A percentile compares a stretch with the other conserved stretches of the same genome.
These are phyloP conservation scores for Mycena metata DNA, from an alignment of 768 basidiomycete species.

Conservation along the genomic window DNA sequence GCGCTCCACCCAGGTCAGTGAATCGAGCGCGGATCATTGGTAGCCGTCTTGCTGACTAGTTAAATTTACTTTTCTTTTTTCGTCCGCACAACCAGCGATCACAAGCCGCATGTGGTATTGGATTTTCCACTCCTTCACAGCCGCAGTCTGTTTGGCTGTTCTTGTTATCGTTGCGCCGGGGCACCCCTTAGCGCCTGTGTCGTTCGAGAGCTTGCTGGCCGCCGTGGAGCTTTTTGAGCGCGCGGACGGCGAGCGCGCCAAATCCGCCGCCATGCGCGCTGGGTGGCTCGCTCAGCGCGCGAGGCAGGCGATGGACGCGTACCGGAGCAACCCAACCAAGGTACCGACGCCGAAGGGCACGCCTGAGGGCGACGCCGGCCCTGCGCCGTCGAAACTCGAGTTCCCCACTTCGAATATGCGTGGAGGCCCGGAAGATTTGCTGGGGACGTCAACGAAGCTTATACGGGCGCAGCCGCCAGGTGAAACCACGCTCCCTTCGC, in stretches of 20 bases:
- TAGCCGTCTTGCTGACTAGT: too few relatives aligned
- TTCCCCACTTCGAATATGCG: slow-evolving; percentile 40
- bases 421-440: slow-evolving; percentile 38
- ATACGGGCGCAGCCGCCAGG: slow-evolving; percentile 31
- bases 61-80: neutral
- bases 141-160: slow-evolving; percentile 42
- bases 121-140: slow-evolving; percentile 42
- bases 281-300: slow-evolving; percentile 34
- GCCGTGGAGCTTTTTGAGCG: slow-evolving; percentile 40
- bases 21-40: too few relatives aligned
- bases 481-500: slow-evolving; percentile 4
- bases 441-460: slow-evolving; percentile 42
- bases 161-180: slow-evolving; percentile 43
- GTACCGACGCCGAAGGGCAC: neutral
- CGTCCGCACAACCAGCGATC: slow-evolving; percentile 25
- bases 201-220: slow-evolving; percentile 40
- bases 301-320: slow-evolving; percentile 33
- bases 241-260: slow-evolving; percentile 38
- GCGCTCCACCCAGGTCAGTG: slow-evolving; percentile 39
- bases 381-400: slow-evolving; percentile 12
- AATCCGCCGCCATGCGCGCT: slow-evolving; percentile 35
- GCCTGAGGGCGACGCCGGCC: neutral
- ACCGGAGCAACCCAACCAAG: slow-evolving; percentile 12
- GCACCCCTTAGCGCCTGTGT: slow-evolving; percentile 38
- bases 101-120: slow-evolving; percentile 43